phyloP scores from a whole-genome alignment of 108 stramenopile genomes.

The Stephanodiscus minutulus region DNA sequence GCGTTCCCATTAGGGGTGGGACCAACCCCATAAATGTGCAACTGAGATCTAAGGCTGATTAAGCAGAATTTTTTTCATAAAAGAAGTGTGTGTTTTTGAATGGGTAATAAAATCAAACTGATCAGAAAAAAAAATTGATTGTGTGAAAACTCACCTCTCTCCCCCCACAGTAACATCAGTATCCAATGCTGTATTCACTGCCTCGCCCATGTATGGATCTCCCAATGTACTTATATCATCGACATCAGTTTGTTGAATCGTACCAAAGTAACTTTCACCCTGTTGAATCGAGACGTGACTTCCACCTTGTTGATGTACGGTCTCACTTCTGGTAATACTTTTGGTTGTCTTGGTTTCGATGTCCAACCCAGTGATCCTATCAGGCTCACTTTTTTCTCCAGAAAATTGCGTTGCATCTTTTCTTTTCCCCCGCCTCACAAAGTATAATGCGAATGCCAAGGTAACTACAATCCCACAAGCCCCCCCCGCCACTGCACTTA shows the following conservation, averaged over 20 bases:
- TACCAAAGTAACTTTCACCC: constrained; percentile 36
- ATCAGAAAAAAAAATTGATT: too few species aligned
- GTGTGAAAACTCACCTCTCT: constrained; percentile 19
- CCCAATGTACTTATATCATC: constrained; percentile 86
- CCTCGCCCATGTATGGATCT: constrained; percentile 78
- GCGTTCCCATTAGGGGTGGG: too few species aligned
- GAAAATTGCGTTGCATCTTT: neutral
- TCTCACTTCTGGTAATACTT: constrained; percentile 4
- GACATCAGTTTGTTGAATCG: constrained; percentile 30
- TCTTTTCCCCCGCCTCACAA: constrained; percentile 7
- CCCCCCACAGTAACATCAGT: constrained; percentile 34
- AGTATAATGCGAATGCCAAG: constrained; percentile 8
- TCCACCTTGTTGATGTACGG: neutral
- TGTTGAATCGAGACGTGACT: neutral
- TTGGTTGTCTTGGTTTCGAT: constrained; percentile 3
- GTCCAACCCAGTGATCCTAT: constrained; percentile 5
- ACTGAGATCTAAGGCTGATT: too few species aligned
- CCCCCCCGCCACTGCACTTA: constrained; percentile 31
- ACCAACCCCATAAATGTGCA: too few species aligned
- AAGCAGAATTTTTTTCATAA: too few species aligned
- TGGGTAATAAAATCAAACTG: too few species aligned
- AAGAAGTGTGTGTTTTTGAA: too few species aligned
- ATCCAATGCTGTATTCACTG: constrained; percentile 32
- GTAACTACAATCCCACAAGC: constrained; percentile 7
- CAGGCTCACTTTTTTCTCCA: neutral